These are phyloP conservation scores for Cladophialophora yegresii DNA, from an alignment of 2,329 filamentous ascomycete genomes.

Conservation along the genomic window DNA sequence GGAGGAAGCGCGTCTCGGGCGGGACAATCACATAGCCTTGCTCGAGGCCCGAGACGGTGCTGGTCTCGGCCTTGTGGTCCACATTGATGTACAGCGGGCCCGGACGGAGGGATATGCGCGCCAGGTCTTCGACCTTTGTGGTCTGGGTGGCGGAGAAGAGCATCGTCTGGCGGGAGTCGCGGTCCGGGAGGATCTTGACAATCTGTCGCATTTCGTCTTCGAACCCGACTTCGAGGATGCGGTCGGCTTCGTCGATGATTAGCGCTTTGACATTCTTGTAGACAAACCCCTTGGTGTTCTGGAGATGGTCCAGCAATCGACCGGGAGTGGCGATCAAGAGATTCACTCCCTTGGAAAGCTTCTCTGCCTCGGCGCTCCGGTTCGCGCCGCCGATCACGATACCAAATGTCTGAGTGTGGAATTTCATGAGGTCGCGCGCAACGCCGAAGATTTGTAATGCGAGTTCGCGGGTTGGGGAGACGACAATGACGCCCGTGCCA, in stretches of 20 bases:
- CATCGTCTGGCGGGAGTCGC: slow-evolving; percentile 87
- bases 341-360: slow-evolving; percentile 92
- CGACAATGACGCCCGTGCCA: slow-evolving; percentile 86
- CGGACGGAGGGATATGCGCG: slow-evolving; percentile 85
- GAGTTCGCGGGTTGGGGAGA: slow-evolving; percentile 89
- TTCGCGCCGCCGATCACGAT: slow-evolving; percentile 97
- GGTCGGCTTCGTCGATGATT: slow-evolving; percentile 94
- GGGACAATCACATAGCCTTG: slow-evolving; percentile 96
- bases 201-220: slow-evolving; percentile 98
- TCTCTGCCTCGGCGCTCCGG: slow-evolving; percentile 84
- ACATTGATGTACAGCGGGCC: slow-evolving; percentile 97
- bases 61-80: slow-evolving; percentile 83
- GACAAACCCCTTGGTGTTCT: slow-evolving; percentile 83
- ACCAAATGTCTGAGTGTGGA: slow-evolving; percentile 92
- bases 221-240: slow-evolving; percentile 92
- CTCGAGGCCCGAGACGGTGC: slow-evolving; percentile 89
- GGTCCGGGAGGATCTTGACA: slow-evolving; percentile 80
- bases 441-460: slow-evolving; percentile 96
- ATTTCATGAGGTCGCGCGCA: slow-evolving; percentile 85
- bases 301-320: slow-evolving; percentile 86
- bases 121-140: slow-evolving; percentile 96
- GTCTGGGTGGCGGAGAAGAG: slow-evolving; percentile 99
- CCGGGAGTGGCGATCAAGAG: slow-evolving; percentile 92
- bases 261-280: slow-evolving; percentile 93
- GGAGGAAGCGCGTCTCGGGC: slow-evolving; percentile 86